Base-by-base conservation (phyloP, 2,329 filamentous ascomycete species). In the Rasamsonia emersonii region DNA sequence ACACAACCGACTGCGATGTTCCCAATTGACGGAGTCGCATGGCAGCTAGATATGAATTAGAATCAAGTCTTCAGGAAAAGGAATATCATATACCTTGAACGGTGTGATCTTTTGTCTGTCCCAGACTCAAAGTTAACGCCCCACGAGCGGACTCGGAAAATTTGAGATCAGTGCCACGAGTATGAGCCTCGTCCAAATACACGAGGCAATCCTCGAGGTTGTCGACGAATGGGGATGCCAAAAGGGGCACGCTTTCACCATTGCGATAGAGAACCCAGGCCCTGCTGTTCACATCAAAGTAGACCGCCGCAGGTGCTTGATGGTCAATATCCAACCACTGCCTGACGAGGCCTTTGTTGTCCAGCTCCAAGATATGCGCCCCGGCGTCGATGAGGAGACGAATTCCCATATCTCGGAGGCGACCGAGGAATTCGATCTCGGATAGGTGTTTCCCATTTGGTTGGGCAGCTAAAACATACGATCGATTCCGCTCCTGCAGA, bases 1-100 rank as follows among this genome's bases (percentile, higher is more conserved):
- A 70, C 0, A 56, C 53, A 0, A 81, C 49, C 0, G 69, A 70
- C 35, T 82, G 76, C 0, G 70, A 71, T 2, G 61, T 62, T 0
- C 58, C 67, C 0, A 83, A 57, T 27, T 79, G 70, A 2, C 79
- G 64, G 0, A 82, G 51, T 37, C 78, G 59, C 77, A 82, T 82
- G 0, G 77, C 75, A 32, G 77, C 77, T 73, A 37, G 18, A 28
- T 20, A 37, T 20, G 4, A 17, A 10, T 14, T 36, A 26, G 27
- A n/a, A 26, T n/a, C 4, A 19, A 3, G 9, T 9, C n/a, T 9
- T 14, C 7, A n/a, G 9, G 6, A 44, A 39, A 43, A 29, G 1
- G 4, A 18, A 11, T 17, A 10, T 1, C 4, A 28, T 49, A 39
- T 53, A 70, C 71, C 71, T 65, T 81, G 75, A 0, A 77, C 73